phyloP scores from a whole-genome alignment of 2,329 filamentous ascomycete genomes.

The Zalaria obscura region DNA sequence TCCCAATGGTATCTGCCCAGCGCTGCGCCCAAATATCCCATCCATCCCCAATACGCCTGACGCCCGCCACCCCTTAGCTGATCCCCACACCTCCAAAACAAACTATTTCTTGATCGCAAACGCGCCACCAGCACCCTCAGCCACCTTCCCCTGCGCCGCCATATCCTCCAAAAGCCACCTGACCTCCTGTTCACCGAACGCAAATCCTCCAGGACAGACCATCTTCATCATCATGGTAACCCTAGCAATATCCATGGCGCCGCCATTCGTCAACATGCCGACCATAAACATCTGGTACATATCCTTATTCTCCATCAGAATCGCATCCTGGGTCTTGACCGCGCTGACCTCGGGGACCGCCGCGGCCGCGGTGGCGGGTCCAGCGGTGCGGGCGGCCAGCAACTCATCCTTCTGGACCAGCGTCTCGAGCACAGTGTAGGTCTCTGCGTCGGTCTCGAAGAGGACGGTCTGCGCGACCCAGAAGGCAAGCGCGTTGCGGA shows the following conservation, averaged over 20 bases:
- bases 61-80: no score
- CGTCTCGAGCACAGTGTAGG: slow-evolving; percentile 55
- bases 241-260: slow-evolving; percentile 64
- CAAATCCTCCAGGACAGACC: slow-evolving; percentile 74
- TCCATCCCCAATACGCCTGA: no score
- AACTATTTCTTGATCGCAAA: slow-evolving; percentile 14
- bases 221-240: slow-evolving; percentile 95
- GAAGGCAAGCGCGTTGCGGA: slow-evolving; percentile 52
- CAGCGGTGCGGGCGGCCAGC: slow-evolving; percentile 9
- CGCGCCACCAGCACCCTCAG: slow-evolving; percentile 14
- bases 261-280: slow-evolving; percentile 89
- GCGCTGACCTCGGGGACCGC: slow-evolving; percentile 31
- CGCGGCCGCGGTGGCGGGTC: slow-evolving; percentile 21
- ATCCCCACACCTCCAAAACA: no score
- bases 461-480: slow-evolving; percentile 60
- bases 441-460: slow-evolving; percentile 35
- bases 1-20: no score
- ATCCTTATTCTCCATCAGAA: slow-evolving; percentile 52
- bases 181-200: slow-evolving; percentile 80
- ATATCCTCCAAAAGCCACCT: slow-evolving; percentile 67
- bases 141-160: slow-evolving; percentile 56
- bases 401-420: slow-evolving; percentile 25
- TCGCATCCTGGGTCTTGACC: slow-evolving; percentile 37
- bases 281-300: slow-evolving; percentile 88
- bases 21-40: no score